phyloP scores from a whole-genome alignment of 495 filamentous ascomycete species.

The Penicillium diatomitis region DNA sequence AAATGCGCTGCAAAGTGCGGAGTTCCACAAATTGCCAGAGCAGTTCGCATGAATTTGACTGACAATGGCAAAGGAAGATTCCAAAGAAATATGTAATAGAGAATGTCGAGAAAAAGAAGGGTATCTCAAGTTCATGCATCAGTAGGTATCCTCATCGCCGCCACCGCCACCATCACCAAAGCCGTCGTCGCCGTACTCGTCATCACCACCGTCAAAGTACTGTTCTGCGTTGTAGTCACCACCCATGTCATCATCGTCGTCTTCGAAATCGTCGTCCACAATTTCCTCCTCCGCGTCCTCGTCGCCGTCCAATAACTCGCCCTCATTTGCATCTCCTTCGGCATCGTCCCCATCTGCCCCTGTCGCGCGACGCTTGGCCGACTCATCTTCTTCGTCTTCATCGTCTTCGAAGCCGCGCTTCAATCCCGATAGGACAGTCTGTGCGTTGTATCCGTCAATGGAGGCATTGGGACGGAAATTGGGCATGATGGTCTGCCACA shows the following conservation, averaged over 20 bases:
- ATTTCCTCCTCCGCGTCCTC: conserved; percentile 43
- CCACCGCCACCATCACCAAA: conserved; percentile 42
- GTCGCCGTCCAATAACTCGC: conserved; percentile 33
- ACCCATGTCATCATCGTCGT: conserved; percentile 48
- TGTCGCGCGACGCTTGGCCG: conserved; percentile 17
- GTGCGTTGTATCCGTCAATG: conserved; percentile 21
- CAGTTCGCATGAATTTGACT: background rate
- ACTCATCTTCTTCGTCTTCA: conserved; percentile 31
- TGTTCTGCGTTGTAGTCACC: conserved; percentile 57
- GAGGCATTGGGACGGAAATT: conserved; percentile 30
- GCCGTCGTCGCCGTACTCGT: conserved; percentile 45
- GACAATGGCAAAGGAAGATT: too few relatives aligned
- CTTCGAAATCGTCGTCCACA: conserved; percentile 47
- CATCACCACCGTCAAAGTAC: conserved; percentile 56
- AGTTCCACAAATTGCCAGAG: conserved; percentile 3
- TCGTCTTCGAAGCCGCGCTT: conserved; percentile 41
- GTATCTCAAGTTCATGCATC: conserved; percentile 27
- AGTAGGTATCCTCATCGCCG: conserved; percentile 43
- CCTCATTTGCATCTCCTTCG: conserved; percentile 25
- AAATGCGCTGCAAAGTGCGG: conserved; percentile 2
- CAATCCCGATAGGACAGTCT: conserved; percentile 13
- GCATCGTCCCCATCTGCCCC: conserved; percentile 28
- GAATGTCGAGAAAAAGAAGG: conserved; percentile 13
- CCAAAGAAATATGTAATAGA: conserved; percentile 5
- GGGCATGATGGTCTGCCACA: conserved; percentile 43